These are phyloP conservation scores for Backusella tarrabulga DNA, from an alignment of 192 early-diverging fungal genomes.

Conservation along the genomic window DNA sequence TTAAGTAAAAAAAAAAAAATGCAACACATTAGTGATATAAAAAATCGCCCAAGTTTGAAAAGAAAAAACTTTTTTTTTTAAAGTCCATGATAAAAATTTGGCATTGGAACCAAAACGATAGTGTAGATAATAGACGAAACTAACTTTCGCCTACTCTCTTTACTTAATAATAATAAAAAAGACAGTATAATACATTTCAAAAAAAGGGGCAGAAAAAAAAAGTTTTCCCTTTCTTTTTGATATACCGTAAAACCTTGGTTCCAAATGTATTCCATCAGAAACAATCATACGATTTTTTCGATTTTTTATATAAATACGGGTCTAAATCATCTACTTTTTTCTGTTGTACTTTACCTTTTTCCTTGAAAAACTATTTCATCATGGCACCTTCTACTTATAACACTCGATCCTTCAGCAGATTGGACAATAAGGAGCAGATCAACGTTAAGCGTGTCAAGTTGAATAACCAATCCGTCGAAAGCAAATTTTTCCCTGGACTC, in stretches of 20 bases:
- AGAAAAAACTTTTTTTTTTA: not conserved
- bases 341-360: not conserved
- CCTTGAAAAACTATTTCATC: not conserved
- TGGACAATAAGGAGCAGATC: not conserved
- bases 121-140: no score
- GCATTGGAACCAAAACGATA: not conserved
- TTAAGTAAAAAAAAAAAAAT: no score
- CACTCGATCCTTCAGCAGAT: not conserved
- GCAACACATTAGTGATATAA: no score
- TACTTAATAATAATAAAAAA: not conserved
- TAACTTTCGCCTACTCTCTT: no score
- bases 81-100: not conserved
- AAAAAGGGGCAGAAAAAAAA: not conserved
- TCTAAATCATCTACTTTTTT: not conserved
- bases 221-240: not conserved
- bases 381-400: not conserved
- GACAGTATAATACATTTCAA: not conserved
- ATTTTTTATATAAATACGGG: slow-evolving; percentile 2
- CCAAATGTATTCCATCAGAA: not conserved
- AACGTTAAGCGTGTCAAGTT: not conserved
- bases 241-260: slow-evolving; percentile 2
- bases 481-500: slow-evolving; percentile 1
- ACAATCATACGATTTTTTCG: slow-evolving; percentile 1
- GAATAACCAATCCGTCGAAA: not conserved
- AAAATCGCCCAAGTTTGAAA: no score